These are phyloP conservation scores for Penicillium polonicum DNA, from an alignment of 2,329 filamentous ascomycete species.

Conservation along the genomic window DNA sequence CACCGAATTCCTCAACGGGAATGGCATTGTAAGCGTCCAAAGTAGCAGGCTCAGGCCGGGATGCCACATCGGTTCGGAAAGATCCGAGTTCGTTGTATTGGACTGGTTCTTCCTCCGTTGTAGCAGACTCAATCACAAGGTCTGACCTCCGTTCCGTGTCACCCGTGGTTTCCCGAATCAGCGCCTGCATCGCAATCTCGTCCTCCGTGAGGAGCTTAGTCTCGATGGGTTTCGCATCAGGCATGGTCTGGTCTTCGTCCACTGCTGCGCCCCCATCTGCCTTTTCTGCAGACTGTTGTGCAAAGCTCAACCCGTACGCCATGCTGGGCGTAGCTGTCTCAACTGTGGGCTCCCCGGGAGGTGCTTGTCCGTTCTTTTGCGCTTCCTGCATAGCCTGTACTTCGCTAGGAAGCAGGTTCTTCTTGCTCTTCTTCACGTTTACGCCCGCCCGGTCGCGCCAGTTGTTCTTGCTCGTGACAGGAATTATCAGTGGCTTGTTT, in stretches of 20 bases:
- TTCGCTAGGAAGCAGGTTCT: conserved; percentile 59
- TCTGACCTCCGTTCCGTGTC: conserved; percentile 46
- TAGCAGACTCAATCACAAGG: conserved; percentile 52
- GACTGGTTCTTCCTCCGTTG: conserved; percentile 25
- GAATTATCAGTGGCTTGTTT: conserved; percentile 68
- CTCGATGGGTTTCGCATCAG: conserved; percentile 23
- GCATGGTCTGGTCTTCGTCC: conserved; percentile 32
- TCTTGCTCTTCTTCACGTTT: conserved; percentile 61
- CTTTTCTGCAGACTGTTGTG: conserved; percentile 28
- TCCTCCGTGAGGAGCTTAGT: conserved; percentile 54
- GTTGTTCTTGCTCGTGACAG: conserved; percentile 83
- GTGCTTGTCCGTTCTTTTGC: conserved; percentile 32
- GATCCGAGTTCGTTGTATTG: conserved; percentile 53
- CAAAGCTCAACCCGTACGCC: conserved; percentile 56
- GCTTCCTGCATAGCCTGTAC: conserved; percentile 52
- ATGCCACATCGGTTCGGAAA: conserved; percentile 67
- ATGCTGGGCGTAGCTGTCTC: conserved; percentile 54
- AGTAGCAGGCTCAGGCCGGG: conserved; percentile 71
- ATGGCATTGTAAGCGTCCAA: conserved; percentile 84
- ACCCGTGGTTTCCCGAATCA: conserved; percentile 57
- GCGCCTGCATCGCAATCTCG: conserved; percentile 64
- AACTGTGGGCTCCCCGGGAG: conserved; percentile 39
- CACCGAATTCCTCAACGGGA: conserved; percentile 92
- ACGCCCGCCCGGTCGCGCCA: conserved; percentile 51
- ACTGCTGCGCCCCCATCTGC: conserved; percentile 16